phyloP scores from a whole-genome alignment of 495 filamentous ascomycete genomes.

The Extremus antarcticus region DNA sequence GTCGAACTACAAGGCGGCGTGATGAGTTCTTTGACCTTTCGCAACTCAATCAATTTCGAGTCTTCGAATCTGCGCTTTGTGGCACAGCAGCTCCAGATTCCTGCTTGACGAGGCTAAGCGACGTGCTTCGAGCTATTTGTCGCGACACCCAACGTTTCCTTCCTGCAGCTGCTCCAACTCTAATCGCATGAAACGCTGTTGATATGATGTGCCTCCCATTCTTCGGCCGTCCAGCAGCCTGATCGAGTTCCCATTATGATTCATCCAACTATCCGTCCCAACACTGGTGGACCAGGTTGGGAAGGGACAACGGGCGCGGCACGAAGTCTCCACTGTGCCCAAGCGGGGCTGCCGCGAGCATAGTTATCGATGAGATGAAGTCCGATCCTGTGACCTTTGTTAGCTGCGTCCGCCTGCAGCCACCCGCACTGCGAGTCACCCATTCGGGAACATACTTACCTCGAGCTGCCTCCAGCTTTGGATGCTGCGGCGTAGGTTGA shows the following conservation, averaged over 20 bases:
- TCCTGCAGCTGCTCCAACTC: too few species aligned
- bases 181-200: too few species aligned
- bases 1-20: neutral
- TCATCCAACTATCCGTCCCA: neutral
- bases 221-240: neutral
- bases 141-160: too few species aligned
- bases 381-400: conserved; percentile 22
- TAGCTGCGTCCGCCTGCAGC: neutral
- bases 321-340: conserved; percentile 5
- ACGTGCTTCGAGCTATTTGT: too few species aligned
- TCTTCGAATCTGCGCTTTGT: too few species aligned
- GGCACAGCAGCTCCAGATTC: too few species aligned
- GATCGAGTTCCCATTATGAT: neutral
- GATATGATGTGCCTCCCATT: too few species aligned
- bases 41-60: too few species aligned
- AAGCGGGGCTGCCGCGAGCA: conserved; percentile 24
- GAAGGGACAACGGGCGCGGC: neutral
- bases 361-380: conserved; percentile 30
- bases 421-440: neutral
- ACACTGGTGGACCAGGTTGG: neutral
- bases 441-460: conserved; percentile 18
- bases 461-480: conserved; percentile 25
- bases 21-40: too few species aligned
- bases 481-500: conserved; percentile 29
- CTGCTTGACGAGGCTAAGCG: too few species aligned